Conservation (phyloP, 345 rosid genomes). For the Raphanus raphanistrum region DNA sequence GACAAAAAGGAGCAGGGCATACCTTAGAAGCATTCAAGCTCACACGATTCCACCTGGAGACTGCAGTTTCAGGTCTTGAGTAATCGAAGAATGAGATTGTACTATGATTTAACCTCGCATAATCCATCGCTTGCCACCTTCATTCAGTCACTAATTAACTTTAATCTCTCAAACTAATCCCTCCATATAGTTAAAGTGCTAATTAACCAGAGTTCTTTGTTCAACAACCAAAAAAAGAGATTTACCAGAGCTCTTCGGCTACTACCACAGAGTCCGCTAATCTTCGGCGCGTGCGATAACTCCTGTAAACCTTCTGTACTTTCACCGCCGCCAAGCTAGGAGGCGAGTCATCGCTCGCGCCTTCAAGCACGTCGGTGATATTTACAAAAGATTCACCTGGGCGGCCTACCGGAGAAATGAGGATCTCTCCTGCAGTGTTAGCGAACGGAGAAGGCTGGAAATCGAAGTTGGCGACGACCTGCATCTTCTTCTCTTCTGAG, state of each 20-base stretch:
- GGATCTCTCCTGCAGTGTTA: constrained; percentile 32
- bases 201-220: too few species aligned
- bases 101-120: constrained; percentile 68
- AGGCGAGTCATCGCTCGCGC: constrained; percentile 27
- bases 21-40: constrained; percentile 85
- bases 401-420: constrained; percentile 26
- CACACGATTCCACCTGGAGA: constrained; percentile 76
- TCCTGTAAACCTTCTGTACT: constrained; percentile 80
- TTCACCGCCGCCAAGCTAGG: constrained; percentile 57
- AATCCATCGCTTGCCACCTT: constrained; percentile 92
- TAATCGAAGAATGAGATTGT: constrained; percentile 83
- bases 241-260: constrained; percentile 82
- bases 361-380: constrained; percentile 3
- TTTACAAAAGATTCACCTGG: constrained; percentile 7
- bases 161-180: constrained; percentile 23
- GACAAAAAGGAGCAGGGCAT: constrained; percentile 25
- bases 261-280: constrained; percentile 87
- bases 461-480: constrained; percentile 48
- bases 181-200: background rate
- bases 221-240: background rate
- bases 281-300: constrained; percentile 90
- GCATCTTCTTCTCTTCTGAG: constrained; percentile 38
- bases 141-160: background rate
- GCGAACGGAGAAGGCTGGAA: constrained; percentile 44
- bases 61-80: constrained; percentile 66